These are phyloP conservation scores for Polygonum aviculare DNA, from an alignment of 148 eudicot species.

Conservation along the genomic window DNA sequence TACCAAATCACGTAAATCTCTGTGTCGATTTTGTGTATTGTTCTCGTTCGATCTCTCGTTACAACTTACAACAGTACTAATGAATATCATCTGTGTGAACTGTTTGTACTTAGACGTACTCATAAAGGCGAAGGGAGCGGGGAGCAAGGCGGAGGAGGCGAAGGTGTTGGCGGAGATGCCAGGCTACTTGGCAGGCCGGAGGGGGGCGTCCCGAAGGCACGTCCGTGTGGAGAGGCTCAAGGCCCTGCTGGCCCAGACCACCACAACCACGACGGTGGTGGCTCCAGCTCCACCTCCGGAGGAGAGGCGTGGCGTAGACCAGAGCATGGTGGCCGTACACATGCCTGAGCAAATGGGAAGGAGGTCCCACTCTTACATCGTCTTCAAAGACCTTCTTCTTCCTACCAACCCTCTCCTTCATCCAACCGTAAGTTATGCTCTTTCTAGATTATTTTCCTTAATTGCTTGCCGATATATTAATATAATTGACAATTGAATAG, in stretches of 20 bases:
- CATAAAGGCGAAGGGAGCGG: not conserved
- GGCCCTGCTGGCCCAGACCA: not conserved
- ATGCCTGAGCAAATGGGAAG: conserved; percentile 10
- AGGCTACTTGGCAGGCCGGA: not conserved
- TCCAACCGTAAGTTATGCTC: not conserved
- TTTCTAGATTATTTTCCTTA: too few relatives aligned
- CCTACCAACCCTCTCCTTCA: not conserved
- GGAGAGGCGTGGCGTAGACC: not conserved
- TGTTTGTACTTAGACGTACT: not conserved
- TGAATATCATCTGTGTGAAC: too few relatives aligned
- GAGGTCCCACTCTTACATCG: conserved; percentile 14
- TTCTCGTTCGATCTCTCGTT: too few relatives aligned
- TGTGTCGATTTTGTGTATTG: too few relatives aligned
- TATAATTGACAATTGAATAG: too few relatives aligned
- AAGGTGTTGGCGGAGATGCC: conserved; percentile 7
- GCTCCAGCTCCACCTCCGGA: not conserved
- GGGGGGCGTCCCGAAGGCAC: not conserved
- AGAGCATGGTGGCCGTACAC: conserved; percentile 3
- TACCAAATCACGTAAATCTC: too few relatives aligned
- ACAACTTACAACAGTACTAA: too few relatives aligned
- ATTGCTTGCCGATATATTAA: too few relatives aligned
- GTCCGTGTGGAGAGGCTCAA: not conserved
- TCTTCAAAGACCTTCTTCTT: conserved; percentile 10
- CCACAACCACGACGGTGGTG: not conserved
- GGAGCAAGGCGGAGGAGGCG: conserved; percentile 1